These are phyloP conservation scores for Eucalyptus sp. DNA, from an alignment of 345 rosid species.

Conservation along the genomic window DNA sequence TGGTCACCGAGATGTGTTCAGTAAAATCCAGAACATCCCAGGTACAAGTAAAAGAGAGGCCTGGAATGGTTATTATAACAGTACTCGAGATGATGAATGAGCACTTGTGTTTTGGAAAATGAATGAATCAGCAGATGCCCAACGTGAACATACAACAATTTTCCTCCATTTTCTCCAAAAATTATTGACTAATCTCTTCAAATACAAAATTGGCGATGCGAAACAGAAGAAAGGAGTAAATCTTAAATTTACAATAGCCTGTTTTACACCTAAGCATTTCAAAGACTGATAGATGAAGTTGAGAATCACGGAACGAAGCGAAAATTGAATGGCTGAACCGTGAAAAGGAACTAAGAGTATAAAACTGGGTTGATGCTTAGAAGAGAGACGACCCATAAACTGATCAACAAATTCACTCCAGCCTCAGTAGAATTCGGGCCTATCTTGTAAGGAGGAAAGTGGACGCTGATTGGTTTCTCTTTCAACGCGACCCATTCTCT, in stretches of 20 bases:
- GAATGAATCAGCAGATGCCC: neutral
- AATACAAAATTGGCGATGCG: neutral
- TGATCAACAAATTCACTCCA: neutral
- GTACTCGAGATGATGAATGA: neutral
- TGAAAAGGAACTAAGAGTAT: neutral
- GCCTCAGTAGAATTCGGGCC: neutral
- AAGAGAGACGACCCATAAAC: neutral
- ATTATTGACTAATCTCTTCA: neutral
- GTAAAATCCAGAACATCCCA: neutral
- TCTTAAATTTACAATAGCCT: neutral
- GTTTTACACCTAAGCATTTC: neutral
- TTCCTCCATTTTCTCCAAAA: neutral
- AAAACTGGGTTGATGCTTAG: neutral
- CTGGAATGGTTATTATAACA: neutral
- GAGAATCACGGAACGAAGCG: neutral
- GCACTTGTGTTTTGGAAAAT: neutral
- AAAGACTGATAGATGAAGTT: neutral
- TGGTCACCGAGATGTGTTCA: neutral
- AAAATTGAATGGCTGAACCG: neutral
- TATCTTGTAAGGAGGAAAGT: neutral
- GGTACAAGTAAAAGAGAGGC: neutral
- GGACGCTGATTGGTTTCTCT: neutral
- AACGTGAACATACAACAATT: neutral
- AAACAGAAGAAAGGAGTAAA: neutral
- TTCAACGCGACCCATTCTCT: slow-evolving; percentile 34